phyloP scores from a whole-genome alignment of 2,329 filamentous ascomycete genomes.

The Amauroascus niger region DNA sequence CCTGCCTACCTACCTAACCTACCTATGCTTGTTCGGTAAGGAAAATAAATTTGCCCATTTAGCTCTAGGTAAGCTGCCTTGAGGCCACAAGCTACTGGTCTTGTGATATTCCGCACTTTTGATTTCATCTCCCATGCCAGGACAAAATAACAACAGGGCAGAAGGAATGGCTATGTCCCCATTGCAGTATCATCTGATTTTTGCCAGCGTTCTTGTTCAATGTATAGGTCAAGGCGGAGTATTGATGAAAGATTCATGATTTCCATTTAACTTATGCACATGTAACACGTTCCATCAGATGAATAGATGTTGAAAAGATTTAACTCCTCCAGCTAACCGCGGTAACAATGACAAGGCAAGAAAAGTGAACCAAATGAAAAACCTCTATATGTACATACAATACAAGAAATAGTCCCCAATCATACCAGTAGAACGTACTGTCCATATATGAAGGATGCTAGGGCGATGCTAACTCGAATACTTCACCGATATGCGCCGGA shows the following conservation, averaged over 20 bases:
- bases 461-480: conserved; percentile 22
- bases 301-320: not conserved
- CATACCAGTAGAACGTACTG: conserved; percentile 25
- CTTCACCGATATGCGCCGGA: conserved; percentile 36
- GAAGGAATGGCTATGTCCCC: too few species aligned
- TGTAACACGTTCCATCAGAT: not conserved
- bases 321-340: conserved; percentile 6
- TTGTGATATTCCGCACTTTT: too few species aligned
- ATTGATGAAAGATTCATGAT: too few species aligned
- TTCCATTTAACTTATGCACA: not conserved
- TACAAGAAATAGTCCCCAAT: conserved; percentile 30
- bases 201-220: too few species aligned
- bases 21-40: too few species aligned
- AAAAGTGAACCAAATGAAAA: conserved; percentile 13
- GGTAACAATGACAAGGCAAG: not conserved
- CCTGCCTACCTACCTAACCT: too few species aligned
- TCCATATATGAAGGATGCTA: not conserved
- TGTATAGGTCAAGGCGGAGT: too few species aligned
- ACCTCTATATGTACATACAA: conserved; percentile 36
- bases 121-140: too few species aligned
- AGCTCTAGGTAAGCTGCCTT: too few species aligned
- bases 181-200: not conserved
- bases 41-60: too few species aligned
- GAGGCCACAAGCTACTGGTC: too few species aligned
- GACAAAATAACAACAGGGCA: too few species aligned